These are phyloP conservation scores for Candida wancherniae DNA, from an alignment of 805 yeast genomes.

Conservation along the genomic window DNA sequence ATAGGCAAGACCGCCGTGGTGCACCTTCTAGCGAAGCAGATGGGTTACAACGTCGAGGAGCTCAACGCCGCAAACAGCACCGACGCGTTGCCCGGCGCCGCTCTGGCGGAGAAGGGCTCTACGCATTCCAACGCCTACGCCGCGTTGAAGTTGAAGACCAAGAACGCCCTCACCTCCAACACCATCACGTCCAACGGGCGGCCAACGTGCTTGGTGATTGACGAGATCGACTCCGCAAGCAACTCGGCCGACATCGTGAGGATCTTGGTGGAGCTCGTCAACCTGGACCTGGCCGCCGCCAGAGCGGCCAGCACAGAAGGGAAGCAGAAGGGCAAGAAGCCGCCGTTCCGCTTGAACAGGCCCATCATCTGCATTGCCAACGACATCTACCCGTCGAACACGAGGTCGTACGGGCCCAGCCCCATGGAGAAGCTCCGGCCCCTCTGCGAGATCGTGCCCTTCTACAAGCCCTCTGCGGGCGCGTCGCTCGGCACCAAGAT, in stretches of 20 bases:
- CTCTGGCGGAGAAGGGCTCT: conserved; percentile 10
- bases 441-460: conserved; percentile 64
- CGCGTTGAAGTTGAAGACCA: conserved; percentile 32
- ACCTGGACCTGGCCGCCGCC: conserved; percentile 40
- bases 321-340: conserved; percentile 23
- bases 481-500: conserved; percentile 23
- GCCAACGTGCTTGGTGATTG: conserved; percentile 80
- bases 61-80: conserved; percentile 64
- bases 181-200: conserved; percentile 61
- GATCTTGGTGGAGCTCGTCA: conserved; percentile 55
- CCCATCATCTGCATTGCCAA: conserved; percentile 94
- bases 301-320: conserved; percentile 4
- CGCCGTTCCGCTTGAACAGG: conserved; percentile 49
- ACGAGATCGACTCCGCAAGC: conserved; percentile 69
- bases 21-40: conserved; percentile 75
- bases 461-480: conserved; percentile 52
- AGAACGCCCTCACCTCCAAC: conserved; percentile 54
- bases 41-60: conserved; percentile 77
- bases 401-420: conserved; percentile 31
- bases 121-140: conserved; percentile 22
- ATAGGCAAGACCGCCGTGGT: conserved; percentile 88
- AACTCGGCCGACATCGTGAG: conserved; percentile 34
- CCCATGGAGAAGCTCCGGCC: conserved; percentile 72
- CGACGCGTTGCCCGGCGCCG: conserved; percentile 29
- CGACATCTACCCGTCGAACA: conserved; percentile 52